Evolutionary conservation across 441 rosid species (phyloP), one percentile per base, ranked within the genome.

Genomic region (Sinapis alba): DNA sequence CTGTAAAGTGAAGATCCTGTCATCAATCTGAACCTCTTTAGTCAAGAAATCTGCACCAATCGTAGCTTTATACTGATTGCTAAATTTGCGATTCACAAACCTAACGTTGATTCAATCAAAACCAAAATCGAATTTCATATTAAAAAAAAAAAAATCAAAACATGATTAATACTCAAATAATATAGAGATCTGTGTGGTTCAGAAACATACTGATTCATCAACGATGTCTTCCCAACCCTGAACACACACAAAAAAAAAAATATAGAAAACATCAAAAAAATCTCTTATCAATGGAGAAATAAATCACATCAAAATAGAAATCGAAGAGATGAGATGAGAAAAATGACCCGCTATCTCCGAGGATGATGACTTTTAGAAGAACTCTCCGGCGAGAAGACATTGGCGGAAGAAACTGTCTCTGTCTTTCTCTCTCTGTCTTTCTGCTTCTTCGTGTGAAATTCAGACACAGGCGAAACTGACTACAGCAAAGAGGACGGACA

Each of bases 151-250:
- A 38, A 5, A 41, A 15, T 18, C 1, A 50, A 3, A 54, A 50
- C 64, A 63, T 65, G 36, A 59, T 18, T 11, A 23, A 38, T 43
- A 7, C n/a, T 19, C 2, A 32, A 50, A 51, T 8, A 50, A 51
- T 8, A 0, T 19, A 71, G 6, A 63, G 68, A 54, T 45, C 23
- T 76, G 32, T 12, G 56, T 63, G 74, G 80, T 79, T 56, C 16
- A 78, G 28, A 78, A 79, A 30, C 84, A 36, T 90, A 91, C 96
- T 91, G 94, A 76, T 91, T 93, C 97, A 91, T 93, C 77, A 90
- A 82, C 47, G 97, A 93, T 21, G 97, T 93, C 85, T 88, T 91
- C 76, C 97, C 96, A 15, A 93, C 98, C 87, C 96, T 89, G 63
- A 19, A 50, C 50, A 43, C 6, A n/a, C 36, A 41, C n/a, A 43